These are phyloP conservation scores for Candida silvatica DNA, from an alignment of 805 yeast genomes.

Conservation along the genomic window DNA sequence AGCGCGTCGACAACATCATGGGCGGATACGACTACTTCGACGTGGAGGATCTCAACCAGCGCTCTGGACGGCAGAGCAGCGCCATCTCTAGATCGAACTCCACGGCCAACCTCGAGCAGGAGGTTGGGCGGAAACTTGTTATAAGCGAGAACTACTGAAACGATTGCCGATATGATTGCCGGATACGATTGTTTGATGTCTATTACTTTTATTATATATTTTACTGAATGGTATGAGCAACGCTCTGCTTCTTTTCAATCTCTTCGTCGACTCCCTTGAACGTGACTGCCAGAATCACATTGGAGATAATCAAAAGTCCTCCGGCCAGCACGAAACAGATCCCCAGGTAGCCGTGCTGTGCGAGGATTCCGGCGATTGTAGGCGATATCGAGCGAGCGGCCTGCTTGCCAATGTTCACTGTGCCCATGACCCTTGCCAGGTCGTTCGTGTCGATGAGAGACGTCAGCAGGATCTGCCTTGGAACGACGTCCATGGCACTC, in stretches of 20 bases:
- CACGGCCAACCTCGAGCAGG: slow-evolving; percentile 10
- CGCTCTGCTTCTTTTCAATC: slow-evolving; percentile 11
- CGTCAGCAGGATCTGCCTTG: slow-evolving; percentile 74
- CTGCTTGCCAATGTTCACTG: slow-evolving; percentile 81
- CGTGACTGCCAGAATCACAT: slow-evolving; percentile 32
- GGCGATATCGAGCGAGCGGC: slow-evolving; percentile 82
- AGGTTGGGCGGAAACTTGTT: slow-evolving; percentile 8
- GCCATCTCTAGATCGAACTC: slow-evolving; percentile 21
- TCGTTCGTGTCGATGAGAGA: slow-evolving; percentile 55
- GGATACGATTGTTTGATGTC: not conserved
- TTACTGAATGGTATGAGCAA: not conserved
- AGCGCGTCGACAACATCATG: slow-evolving; percentile 25
- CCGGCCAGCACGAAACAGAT: slow-evolving; percentile 47
- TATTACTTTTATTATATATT: not conserved
- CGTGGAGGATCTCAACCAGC: slow-evolving; percentile 42
- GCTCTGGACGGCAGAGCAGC: slow-evolving; percentile 28
- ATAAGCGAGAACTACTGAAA: slow-evolving; percentile 5
- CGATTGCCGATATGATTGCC: not conserved
- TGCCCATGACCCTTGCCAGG: slow-evolving; percentile 71
- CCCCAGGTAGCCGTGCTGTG: slow-evolving; percentile 38
- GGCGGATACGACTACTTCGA: slow-evolving; percentile 59
- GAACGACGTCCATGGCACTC: slow-evolving; percentile 85
- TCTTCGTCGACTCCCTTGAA: slow-evolving; percentile 32
- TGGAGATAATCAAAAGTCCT: slow-evolving; percentile 40
- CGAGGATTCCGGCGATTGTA: slow-evolving; percentile 65